Base-by-base conservation (phyloP, 306 rosid genomes). In the Vigna trinervia region DNA sequence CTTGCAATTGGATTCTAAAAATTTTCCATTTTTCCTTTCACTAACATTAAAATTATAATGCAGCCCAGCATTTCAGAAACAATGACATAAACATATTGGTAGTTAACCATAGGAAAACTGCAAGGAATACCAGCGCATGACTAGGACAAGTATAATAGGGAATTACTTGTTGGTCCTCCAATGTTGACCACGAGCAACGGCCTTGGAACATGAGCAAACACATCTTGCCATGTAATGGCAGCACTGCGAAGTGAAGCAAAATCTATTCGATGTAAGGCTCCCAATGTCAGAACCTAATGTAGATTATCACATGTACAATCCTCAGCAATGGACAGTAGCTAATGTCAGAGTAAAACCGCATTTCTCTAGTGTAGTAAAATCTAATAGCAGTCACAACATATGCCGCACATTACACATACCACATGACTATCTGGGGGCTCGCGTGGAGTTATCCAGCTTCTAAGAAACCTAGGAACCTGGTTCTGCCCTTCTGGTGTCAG, bases 211-310 rank as follows among this genome's bases (percentile, higher is more conserved):
- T 84, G 72, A 68, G 91, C 89, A 89, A 94, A 92, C 68, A 74
- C 95, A 83, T 86, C 97, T 73, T 87, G 96, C 97, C 97, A 94
- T 4, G 84, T 75, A 63, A 87, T 81, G 69, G 98, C 98, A 63
- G 96, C 93, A 80, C 84, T 92, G 19, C 97, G 96, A 71, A 94
- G 87, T 61, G 96, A 63, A 78, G 90, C 79, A 83, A 86, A 90
- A 83, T 94, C 98, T 78, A 94, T 70, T 87, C 87, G 98, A 86
- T 94, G 97, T 64, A 94, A 81, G 43, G 98, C 93, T 76, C 98
- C 98, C 47, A 83, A 63, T 1, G 96, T 89, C 81, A 94, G 94
- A 80, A 92, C 93, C 98, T 94, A 74, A 71, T 74, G 65, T 36
- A 70, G 28, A 80, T 84, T 39, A 70, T 71, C 61, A 71, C 77